These are phyloP conservation scores for Acanthochlamys bracteata DNA, from an alignment of 106 monocot species.

Conservation along the genomic window DNA sequence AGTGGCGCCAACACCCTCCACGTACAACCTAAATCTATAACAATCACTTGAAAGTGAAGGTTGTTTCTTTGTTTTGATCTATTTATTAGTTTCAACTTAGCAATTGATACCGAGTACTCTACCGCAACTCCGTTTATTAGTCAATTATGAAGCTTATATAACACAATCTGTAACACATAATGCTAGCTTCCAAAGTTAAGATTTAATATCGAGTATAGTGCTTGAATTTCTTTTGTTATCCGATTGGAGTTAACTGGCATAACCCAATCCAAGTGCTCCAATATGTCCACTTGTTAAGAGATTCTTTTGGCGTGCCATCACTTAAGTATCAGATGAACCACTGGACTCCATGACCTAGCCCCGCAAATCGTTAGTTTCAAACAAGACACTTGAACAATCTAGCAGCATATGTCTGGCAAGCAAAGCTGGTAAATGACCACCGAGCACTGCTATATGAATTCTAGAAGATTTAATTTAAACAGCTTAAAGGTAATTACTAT, in stretches of 20 bases:
- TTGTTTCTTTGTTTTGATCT: neutral
- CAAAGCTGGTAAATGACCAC: no score
- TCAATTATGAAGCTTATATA: no score
- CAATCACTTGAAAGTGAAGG: neutral
- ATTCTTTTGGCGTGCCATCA: neutral
- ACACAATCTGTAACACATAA: neutral
- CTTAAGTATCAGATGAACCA: neutral
- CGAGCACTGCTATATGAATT: no score
- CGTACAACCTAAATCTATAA: neutral
- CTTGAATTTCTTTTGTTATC: neutral
- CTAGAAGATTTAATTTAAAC: no score
- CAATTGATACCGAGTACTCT: no score
- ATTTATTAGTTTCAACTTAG: no score
- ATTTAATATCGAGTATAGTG: neutral
- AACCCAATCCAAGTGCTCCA: neutral
- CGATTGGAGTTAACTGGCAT: neutral
- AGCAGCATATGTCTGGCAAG: no score
- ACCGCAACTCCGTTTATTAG: no score
- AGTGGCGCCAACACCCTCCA: conserved; percentile 2
- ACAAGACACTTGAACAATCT: no score
- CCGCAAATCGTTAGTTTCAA: no score
- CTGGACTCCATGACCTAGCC: neutral
- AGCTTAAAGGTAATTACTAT: no score
- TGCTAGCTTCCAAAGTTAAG: neutral
- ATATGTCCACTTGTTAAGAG: neutral